Percentiles rank a stretch among this genome's conserved stretches.
Conservation (phyloP, 2,329 filamentous ascomycete genomes). For the Pyrenophora tritici-repentis region DNA sequence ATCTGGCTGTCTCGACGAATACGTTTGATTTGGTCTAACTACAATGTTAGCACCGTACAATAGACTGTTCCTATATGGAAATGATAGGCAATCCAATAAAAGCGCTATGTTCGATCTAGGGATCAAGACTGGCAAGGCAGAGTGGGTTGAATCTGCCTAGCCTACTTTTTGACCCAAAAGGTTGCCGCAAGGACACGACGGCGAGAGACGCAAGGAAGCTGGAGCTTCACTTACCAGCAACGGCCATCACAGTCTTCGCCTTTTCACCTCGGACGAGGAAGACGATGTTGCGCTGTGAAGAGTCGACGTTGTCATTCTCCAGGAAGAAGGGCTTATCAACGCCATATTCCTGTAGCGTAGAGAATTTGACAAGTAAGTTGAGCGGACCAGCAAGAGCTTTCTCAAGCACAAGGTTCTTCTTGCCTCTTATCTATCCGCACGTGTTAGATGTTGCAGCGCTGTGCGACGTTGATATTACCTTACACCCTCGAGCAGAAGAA, state of each 20-base stretch:
- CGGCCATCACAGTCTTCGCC: slow-evolving; percentile 77
- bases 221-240: slow-evolving; percentile 71
- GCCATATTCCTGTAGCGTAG: slow-evolving; percentile 93
- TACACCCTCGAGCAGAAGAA: slow-evolving; percentile 93
- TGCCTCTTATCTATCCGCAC: slow-evolving; percentile 79
- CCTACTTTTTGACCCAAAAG: slow-evolving; percentile 63
- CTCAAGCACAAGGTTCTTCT: slow-evolving; percentile 97
- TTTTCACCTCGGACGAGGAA: slow-evolving; percentile 93
- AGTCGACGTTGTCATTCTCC: slow-evolving; percentile 93
- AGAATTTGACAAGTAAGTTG: slow-evolving; percentile 91
- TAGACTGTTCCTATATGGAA: slow-evolving; percentile 32
- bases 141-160: slow-evolving; percentile 59
- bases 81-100: slow-evolving; percentile 35
- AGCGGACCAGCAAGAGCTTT: slow-evolving; percentile 87
- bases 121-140: slow-evolving; percentile 62
- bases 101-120: slow-evolving; percentile 53
- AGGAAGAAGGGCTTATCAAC: slow-evolving; percentile 97
- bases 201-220: slow-evolving; percentile 10
- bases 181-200: slow-evolving; percentile 2
- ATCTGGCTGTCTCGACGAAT: slow-evolving; percentile 85
- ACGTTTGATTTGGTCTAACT: slow-evolving; percentile 83
- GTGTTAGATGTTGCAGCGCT: slow-evolving; percentile 40
- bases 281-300: slow-evolving; percentile 90
- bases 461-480: slow-evolving; percentile 57
- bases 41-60: slow-evolving; percentile 55